Percentiles rank a stretch among this genome's conserved stretches.
phyloP scores from a whole-genome alignment of 164 flowering plant species.

The Stephania yunnanensis region DNA sequence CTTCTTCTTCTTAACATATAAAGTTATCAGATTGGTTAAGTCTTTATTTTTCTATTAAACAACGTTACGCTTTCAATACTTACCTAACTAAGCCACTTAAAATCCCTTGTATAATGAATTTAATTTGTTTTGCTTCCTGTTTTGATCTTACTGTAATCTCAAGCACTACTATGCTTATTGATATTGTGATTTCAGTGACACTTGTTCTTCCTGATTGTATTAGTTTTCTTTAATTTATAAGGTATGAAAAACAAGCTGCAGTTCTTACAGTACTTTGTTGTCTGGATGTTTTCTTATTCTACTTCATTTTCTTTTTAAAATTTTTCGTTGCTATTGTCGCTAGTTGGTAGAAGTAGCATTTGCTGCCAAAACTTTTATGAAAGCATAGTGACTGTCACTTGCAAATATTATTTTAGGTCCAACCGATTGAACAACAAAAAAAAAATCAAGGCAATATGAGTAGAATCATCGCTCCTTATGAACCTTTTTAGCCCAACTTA shows the following conservation, averaged over 20 bases:
- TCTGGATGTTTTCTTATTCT: slow-evolving; percentile 3
- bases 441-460: slow-evolving; percentile 21
- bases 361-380: background rate
- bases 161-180: background rate
- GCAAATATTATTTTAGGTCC: slow-evolving; percentile 23
- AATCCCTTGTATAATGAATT: too few relatives aligned
- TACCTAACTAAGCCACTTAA: background rate
- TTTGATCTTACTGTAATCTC: too few relatives aligned
- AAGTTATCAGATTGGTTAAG: background rate
- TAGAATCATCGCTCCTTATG: slow-evolving; percentile 21
- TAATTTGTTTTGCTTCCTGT: too few relatives aligned
- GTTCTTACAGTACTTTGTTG: slow-evolving; percentile 4
- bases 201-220: slow-evolving; percentile 1
- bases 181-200: background rate
- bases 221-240: background rate
- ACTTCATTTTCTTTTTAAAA: background rate
- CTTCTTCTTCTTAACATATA: background rate
- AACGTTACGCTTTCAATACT: background rate
- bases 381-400: background rate
- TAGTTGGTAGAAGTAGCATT: slow-evolving; percentile 9
- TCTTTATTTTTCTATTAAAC: background rate
- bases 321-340: slow-evolving; percentile 4
- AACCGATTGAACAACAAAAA: slow-evolving; percentile 23
- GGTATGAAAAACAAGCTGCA: slow-evolving; percentile 1
- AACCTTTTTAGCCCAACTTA: background rate